Base-by-base conservation (phyloP, 75 land plant genomes). In the Cryptomeria japonica region DNA sequence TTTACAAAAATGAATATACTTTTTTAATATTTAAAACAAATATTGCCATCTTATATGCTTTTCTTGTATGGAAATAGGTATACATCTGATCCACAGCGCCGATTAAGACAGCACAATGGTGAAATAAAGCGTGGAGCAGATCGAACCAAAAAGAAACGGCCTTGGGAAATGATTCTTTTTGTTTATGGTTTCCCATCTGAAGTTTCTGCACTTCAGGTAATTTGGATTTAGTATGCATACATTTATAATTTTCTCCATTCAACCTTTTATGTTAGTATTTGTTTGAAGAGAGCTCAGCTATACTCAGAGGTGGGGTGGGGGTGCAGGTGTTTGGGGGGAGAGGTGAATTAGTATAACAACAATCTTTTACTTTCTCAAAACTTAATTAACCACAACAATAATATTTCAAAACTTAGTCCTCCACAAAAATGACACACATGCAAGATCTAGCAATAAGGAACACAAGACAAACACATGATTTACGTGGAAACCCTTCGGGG, bases 71-170 rank as follows among this genome's bases (percentile, higher is more conserved):
- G 1, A 39, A 79, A n/a, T 82, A 95, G 99, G 53, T 97, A 92
- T 37, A 96, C 99, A 3, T 94, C 92, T 64, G 93, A 97, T 80
- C 99, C 99, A 1, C 88, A 91, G 41, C 91, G 97, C 8, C 83
- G 99, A 47, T 95, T 97, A 18, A 92, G 95, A 82, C 99, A 97
- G 72, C 99, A 97, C 85, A 97, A 97, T 91, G 99, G 98, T 55
- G 97, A 96, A 61, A 87, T 94, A 32, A 85, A 68, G 11, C 37
- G 80, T 83, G 98, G 99, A 12, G 99, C 99, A 15, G 83, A 87
- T 84, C 89, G 92, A 76, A 97, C 98, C 1, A 95, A 96, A 89
- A 88, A 58, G 32, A 93, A 89, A 84, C 89, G 95, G 15, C 98
- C 98, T 1, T 97, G 99, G 98, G 98, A 97, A 58, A 97, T 97